phyloP scores from a whole-genome alignment of 2,329 filamentous ascomycete genomes.

The Diaporthe australafricana region DNA sequence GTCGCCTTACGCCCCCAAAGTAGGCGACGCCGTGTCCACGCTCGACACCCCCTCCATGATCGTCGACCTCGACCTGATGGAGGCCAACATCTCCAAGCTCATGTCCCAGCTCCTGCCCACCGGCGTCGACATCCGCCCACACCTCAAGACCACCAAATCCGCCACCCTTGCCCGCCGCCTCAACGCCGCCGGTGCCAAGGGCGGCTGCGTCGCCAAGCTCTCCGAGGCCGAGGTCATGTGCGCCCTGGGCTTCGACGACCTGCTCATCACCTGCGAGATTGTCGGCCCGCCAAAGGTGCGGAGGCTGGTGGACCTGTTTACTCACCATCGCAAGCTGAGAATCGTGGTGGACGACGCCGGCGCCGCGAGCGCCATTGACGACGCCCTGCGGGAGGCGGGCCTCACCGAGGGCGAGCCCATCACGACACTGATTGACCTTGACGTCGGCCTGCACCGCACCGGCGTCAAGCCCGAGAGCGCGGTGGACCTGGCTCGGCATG shows the following conservation, averaged over 20 bases:
- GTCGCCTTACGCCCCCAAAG: slow-evolving; percentile 50
- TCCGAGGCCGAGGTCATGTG: slow-evolving; percentile 58
- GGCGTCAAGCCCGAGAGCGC: slow-evolving; percentile 57
- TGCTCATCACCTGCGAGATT: slow-evolving; percentile 64
- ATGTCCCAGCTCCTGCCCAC: slow-evolving; percentile 58
- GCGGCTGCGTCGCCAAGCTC: slow-evolving; percentile 64
- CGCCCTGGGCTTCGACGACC: slow-evolving; percentile 57
- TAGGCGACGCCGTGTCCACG: slow-evolving; percentile 54
- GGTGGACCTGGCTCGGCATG: slow-evolving; percentile 51
- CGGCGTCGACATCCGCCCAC: slow-evolving; percentile 58
- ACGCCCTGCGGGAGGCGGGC: slow-evolving; percentile 50
- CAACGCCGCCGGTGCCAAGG: slow-evolving; percentile 58
- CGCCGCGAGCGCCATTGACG: slow-evolving; percentile 58
- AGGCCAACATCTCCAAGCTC: slow-evolving; percentile 61
- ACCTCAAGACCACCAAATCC: slow-evolving; percentile 66
- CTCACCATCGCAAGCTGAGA: slow-evolving; percentile 50
- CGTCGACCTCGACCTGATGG: slow-evolving; percentile 63
- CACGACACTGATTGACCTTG: slow-evolving; percentile 58
- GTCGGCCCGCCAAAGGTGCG: slow-evolving; percentile 58
- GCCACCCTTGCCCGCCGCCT: slow-evolving; percentile 57
- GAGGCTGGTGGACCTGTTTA: slow-evolving; percentile 57
- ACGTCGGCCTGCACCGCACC: slow-evolving; percentile 62
- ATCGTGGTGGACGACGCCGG: slow-evolving; percentile 61
- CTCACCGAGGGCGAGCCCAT: slow-evolving; percentile 50
- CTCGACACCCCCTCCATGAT: slow-evolving; percentile 69